A percentile compares a stretch with the other conserved stretches of the same genome.
Conservation (phyloP, 1,284 basidiomycete species). For the Neonothopanus nambi region DNA sequence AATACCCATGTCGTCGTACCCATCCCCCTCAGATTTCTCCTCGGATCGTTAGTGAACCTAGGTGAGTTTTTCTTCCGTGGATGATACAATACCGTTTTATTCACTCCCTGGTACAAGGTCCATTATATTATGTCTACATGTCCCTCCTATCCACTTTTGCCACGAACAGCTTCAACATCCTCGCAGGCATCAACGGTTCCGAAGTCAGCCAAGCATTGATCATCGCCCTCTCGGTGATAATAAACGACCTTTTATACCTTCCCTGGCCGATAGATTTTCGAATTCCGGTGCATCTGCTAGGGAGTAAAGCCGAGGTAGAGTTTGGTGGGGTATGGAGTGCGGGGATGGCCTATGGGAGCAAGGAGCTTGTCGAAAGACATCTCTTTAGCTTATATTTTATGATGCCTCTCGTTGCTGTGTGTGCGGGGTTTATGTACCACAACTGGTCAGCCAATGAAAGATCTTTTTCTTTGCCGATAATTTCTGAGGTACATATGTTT, state of each 20-base stretch:
- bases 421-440: slow-evolving; percentile 86
- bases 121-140: slow-evolving; percentile 97
- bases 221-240: slow-evolving; percentile 86
- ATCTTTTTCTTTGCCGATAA: slow-evolving; percentile 10
- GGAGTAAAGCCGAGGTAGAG: slow-evolving; percentile 64
- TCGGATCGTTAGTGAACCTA: slow-evolving; percentile 83
- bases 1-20: slow-evolving; percentile 96
- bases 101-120: slow-evolving; percentile 61
- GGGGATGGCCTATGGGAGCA: slow-evolving; percentile 83
- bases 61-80: slow-evolving; percentile 50
- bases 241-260: slow-evolving; percentile 93
- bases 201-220: slow-evolving; percentile 93
- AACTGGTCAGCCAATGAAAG: slow-evolving; percentile 85
- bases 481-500: slow-evolving; percentile 7
- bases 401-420: slow-evolving; percentile 91
- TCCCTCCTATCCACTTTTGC: slow-evolving; percentile 94
- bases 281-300: slow-evolving; percentile 69
- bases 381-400: slow-evolving; percentile 96
- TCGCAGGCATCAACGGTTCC: slow-evolving; percentile 96
- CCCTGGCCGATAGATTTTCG: slow-evolving; percentile 77
- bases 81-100: background rate
- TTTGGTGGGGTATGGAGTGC: slow-evolving; percentile 78
- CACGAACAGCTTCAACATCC: slow-evolving; percentile 98
- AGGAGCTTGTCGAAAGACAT: slow-evolving; percentile 88
- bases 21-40: slow-evolving; percentile 68